A percentile compares a stretch with the other conserved stretches of the same genome.
phyloP scores from a whole-genome alignment of 129 eudicot genomes.

The Helichrysum umbraculigerum region DNA sequence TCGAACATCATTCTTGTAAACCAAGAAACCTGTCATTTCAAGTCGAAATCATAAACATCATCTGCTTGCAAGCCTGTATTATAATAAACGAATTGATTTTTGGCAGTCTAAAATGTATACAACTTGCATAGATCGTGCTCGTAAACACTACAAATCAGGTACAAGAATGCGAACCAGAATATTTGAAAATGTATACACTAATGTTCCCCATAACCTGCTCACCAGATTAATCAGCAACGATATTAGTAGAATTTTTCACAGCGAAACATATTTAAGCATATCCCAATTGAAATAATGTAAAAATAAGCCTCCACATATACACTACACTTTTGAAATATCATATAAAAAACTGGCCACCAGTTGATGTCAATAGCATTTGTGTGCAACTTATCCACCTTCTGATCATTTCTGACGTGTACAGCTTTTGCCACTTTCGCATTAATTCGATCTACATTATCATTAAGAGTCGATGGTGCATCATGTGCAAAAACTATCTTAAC shows the following conservation, averaged over 20 bases:
- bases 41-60: no score
- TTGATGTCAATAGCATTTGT: conserved; percentile 78
- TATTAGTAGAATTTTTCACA: neutral
- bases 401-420: conserved; percentile 90
- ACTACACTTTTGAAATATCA: no score
- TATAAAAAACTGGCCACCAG: conserved; percentile 63
- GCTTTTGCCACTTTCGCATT: conserved; percentile 65
- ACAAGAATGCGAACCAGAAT: conserved; percentile 59
- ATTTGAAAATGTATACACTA: conserved; percentile 72
- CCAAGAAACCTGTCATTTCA: neutral
- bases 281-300: no score
- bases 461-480: conserved; percentile 1
- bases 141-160: conserved; percentile 12
- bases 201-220: conserved; percentile 89
- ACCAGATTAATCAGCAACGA: neutral
- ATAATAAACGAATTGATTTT: no score
- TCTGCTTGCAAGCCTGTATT: no score
- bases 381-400: conserved; percentile 69
- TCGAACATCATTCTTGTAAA: no score
- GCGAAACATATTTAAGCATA: neutral
- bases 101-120: no score
- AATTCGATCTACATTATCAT: conserved; percentile 54
- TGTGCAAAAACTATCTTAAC: neutral
- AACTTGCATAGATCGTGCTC: neutral
- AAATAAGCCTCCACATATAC: no score